These are phyloP conservation scores for Trichosporon sp. DNA, from an alignment of 1,284 basidiomycete species.

Conservation along the genomic window DNA sequence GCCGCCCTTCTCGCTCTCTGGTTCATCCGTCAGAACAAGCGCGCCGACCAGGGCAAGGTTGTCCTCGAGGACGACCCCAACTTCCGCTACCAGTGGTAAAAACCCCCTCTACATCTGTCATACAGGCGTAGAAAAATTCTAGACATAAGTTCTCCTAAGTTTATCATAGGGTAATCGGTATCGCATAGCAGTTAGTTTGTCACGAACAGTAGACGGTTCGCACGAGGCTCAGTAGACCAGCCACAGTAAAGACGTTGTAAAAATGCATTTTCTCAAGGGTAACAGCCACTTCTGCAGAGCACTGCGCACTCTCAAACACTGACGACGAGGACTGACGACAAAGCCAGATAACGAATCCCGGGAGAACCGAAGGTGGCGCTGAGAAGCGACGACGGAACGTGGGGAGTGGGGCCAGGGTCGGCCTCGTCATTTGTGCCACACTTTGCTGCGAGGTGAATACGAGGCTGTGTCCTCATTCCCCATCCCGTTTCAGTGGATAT, in stretches of 20 bases:
- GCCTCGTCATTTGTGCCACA: background rate
- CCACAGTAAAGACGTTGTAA: conserved; percentile 3
- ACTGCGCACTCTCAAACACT: background rate
- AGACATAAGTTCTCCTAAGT: conserved; percentile 5
- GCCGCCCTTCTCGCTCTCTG: conserved; percentile 31
- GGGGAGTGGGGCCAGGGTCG: background rate
- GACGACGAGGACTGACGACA: background rate
- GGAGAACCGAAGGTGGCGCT: background rate
- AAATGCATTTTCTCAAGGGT: conserved; percentile 2
- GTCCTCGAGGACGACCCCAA: conserved; percentile 28
- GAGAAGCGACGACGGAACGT: background rate
- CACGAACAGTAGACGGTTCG: background rate
- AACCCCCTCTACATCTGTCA: no score
- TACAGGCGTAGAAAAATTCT: background rate
- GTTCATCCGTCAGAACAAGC: conserved; percentile 28
- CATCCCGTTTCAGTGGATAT: background rate
- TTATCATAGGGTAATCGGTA: conserved; percentile 1
- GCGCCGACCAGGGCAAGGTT: conserved; percentile 28
- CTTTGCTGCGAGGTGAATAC: background rate
- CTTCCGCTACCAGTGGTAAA: conserved; percentile 29
- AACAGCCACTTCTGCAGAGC: background rate
- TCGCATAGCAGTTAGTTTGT: background rate
- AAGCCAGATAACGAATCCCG: no score
- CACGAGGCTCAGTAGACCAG: background rate
- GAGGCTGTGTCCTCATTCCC: background rate